phyloP scores from a whole-genome alignment of 164 flowering plant genomes.

The Dillenia suffruticosa region DNA sequence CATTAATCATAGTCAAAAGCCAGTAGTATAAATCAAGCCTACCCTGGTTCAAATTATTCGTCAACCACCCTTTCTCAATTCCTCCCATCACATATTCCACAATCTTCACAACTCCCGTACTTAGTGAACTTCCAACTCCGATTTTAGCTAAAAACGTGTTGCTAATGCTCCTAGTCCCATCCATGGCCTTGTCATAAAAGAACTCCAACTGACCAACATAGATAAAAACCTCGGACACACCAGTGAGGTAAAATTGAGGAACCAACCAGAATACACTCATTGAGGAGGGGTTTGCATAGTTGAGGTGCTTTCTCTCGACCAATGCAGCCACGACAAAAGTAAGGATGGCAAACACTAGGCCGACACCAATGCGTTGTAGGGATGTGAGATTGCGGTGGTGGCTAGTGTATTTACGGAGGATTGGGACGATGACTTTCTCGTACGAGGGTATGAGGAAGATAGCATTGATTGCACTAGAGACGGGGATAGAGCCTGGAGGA shows the following conservation, averaged over 20 bases:
- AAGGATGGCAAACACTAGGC: constrained; percentile 49
- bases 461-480: constrained; percentile 50
- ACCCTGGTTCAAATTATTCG: constrained; percentile 42
- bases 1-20: constrained; percentile 49
- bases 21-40: constrained; percentile 64
- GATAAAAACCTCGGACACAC: constrained; percentile 62
- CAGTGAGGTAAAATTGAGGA: constrained; percentile 60
- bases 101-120: constrained; percentile 46
- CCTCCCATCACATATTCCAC: constrained; percentile 43
- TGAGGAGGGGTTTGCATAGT: constrained; percentile 4
- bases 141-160: constrained; percentile 63
- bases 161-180: constrained; percentile 71
- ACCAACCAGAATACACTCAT: constrained; percentile 64
- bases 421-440: constrained; percentile 39
- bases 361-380: constrained; percentile 65
- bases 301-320: constrained; percentile 44
- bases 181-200: constrained; percentile 70
- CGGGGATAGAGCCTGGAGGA: constrained; percentile 62
- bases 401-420: constrained; percentile 41
- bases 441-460: constrained; percentile 62
- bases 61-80: constrained; percentile 50
- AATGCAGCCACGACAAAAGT: constrained; percentile 45
- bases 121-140: constrained; percentile 69
- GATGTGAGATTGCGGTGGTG: constrained; percentile 58
- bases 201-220: constrained; percentile 78